A percentile compares a stretch with the other conserved stretches of the same genome.
Evolutionary conservation across 179 eudicot species (phyloP).

Genomic region (Spinacia oleracea): DNA sequence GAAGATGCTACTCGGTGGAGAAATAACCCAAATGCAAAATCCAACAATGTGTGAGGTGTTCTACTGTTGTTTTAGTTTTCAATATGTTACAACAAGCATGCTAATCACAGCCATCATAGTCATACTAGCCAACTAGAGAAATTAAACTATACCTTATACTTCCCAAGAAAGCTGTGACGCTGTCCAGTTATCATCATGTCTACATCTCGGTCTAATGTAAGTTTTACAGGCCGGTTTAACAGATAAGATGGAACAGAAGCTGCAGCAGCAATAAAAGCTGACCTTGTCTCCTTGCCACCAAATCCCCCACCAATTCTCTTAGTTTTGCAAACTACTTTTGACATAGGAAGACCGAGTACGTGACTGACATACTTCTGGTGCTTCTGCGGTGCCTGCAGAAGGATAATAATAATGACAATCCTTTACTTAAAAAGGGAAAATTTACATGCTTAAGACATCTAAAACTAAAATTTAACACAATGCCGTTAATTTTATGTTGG

Average conservation of each 20-base stretch:
- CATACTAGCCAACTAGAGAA: neutral
- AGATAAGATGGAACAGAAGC: constrained; percentile 87
- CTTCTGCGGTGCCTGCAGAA: constrained; percentile 88
- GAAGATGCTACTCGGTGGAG: neutral
- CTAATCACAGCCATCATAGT: neutral
- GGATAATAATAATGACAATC: neutral
- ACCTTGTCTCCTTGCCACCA: constrained; percentile 98
- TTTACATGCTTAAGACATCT: neutral
- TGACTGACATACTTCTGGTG: constrained; percentile 92
- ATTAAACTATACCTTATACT: constrained; percentile 65
- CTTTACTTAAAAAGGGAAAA: neutral
- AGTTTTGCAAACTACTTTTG: constrained; percentile 94
- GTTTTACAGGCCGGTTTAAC: constrained; percentile 76
- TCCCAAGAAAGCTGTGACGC: constrained; percentile 99
- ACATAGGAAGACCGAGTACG: constrained; percentile 98
- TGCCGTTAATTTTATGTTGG: neutral
- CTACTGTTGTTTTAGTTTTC: neutral
- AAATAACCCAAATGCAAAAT: neutral
- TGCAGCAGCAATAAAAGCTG: constrained; percentile 84
- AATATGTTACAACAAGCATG: neutral
- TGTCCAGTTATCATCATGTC: constrained; percentile 98
- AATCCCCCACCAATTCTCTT: constrained; percentile 98
- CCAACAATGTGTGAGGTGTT: neutral
- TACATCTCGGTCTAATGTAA: constrained; percentile 84
- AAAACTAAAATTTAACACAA: neutral